Conservation (phyloP, 441 rosid genomes). For the Macaranga tanarius region DNA sequence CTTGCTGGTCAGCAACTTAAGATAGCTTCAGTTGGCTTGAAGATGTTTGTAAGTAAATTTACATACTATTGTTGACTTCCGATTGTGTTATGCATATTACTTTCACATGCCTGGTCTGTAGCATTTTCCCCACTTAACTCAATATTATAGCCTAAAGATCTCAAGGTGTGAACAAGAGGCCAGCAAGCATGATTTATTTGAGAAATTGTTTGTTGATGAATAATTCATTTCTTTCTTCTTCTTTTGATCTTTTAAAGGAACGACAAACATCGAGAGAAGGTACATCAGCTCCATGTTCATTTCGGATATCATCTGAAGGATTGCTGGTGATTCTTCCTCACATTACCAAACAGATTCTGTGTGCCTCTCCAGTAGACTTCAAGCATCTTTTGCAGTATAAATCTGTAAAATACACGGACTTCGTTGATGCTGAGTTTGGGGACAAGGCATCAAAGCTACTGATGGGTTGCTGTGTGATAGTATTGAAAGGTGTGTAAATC, state of each 20-base stretch:
- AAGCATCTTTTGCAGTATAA: slow-evolving; percentile 77
- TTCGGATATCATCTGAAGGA: slow-evolving; percentile 94
- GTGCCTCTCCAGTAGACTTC: slow-evolving; percentile 65
- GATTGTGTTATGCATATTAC: not conserved
- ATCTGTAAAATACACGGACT: slow-evolving; percentile 67
- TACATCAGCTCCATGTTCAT: slow-evolving; percentile 60
- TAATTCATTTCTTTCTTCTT: not conserved
- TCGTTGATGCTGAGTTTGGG: slow-evolving; percentile 64
- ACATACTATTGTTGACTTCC: not conserved
- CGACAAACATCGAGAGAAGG: slow-evolving; percentile 85
- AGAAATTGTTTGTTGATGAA: not conserved
- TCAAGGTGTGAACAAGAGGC: not conserved
- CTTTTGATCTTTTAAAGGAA: slow-evolving; percentile 46
- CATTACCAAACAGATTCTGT: slow-evolving; percentile 76
- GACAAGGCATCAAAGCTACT: slow-evolving; percentile 65
- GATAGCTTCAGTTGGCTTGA: slow-evolving; percentile 85
- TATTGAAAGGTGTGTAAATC: slow-evolving; percentile 57
- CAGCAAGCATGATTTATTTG: not conserved
- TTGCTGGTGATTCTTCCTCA: slow-evolving; percentile 85
- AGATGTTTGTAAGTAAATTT: slow-evolving; percentile 84
- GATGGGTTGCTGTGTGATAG: slow-evolving; percentile 85
- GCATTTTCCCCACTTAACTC: not conserved
- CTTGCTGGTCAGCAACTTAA: slow-evolving; percentile 76
- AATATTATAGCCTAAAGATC: not conserved
- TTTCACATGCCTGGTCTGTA: not conserved